phyloP scores from a whole-genome alignment of 805 yeast species.

The Candida khao-thaluensis region DNA sequence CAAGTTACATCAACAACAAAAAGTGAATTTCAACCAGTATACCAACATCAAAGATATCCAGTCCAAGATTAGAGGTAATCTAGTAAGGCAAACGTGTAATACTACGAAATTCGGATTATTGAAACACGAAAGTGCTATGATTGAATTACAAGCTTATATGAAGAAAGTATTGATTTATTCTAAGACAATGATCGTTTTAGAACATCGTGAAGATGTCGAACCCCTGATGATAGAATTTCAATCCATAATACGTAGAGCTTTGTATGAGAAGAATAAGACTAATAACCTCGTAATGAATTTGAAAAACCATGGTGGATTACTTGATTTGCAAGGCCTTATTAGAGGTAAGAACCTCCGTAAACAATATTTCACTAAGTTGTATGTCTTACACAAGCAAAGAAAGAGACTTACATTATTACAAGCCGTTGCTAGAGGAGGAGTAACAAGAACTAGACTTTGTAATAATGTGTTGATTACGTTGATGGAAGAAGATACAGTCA shows the following conservation, averaged over 20 bases:
- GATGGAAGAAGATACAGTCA: slow-evolving; percentile 34
- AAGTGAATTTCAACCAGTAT: slow-evolving; percentile 13
- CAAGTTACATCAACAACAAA: slow-evolving; percentile 14
- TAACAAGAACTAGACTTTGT: slow-evolving; percentile 41
- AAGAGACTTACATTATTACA: slow-evolving; percentile 34
- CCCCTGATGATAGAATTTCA: slow-evolving; percentile 27
- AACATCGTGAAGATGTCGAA: slow-evolving; percentile 22
- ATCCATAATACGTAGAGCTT: slow-evolving; percentile 26
- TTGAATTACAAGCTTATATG: slow-evolving; percentile 39
- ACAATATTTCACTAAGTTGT: slow-evolving; percentile 16
- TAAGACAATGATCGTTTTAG: slow-evolving; percentile 23
- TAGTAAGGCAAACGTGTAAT: slow-evolving; percentile 24
- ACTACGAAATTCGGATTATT: slow-evolving; percentile 12
- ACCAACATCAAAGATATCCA: slow-evolving; percentile 37
- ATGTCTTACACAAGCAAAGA: slow-evolving; percentile 8
- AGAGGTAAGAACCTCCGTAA: slow-evolving; percentile 38
- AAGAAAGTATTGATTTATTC: slow-evolving; percentile 22
- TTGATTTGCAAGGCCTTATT: slow-evolving; percentile 37
- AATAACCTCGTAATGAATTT: slow-evolving; percentile 18
- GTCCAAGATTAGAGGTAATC: slow-evolving; percentile 41
- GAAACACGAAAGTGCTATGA: slow-evolving; percentile 18
- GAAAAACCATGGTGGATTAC: slow-evolving; percentile 20
- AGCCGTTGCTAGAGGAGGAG: slow-evolving; percentile 45
- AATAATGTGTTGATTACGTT: slow-evolving; percentile 43
- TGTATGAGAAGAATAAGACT: slow-evolving; percentile 20